phyloP scores from a whole-genome alignment of 2,329 filamentous ascomycete species.

The Nigrospora osmanthi region DNA sequence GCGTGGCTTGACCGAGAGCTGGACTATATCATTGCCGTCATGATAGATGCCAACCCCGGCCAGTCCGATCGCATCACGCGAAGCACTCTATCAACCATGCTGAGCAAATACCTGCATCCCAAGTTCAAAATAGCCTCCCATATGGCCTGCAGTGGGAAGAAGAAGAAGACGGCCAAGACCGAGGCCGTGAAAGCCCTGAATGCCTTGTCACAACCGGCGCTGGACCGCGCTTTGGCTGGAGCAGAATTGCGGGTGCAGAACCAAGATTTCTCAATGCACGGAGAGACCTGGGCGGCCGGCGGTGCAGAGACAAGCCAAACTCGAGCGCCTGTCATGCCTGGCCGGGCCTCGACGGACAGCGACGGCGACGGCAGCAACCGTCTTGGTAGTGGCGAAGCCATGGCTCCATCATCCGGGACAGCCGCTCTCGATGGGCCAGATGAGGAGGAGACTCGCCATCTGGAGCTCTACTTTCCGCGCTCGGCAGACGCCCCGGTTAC shows the following conservation, averaged over 20 bases:
- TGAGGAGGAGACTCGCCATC: constrained; percentile 27
- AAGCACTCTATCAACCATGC: background rate
- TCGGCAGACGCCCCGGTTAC: constrained; percentile 30
- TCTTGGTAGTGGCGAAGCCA: no score
- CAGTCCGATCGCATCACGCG: background rate
- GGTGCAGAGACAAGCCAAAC: no score
- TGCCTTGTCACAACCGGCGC: background rate
- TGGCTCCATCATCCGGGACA: no score
- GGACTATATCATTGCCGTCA: background rate
- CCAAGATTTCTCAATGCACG: background rate
- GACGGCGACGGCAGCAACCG: no score
- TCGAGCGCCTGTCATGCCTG: no score
- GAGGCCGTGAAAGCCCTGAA: background rate
- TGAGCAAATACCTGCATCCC: no score
- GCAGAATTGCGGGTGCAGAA: background rate
- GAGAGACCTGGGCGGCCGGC: background rate
- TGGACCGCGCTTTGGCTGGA: background rate
- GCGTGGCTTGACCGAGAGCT: background rate
- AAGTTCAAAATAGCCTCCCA: no score
- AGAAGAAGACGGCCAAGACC: background rate
- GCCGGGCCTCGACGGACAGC: no score
- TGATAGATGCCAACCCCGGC: background rate
- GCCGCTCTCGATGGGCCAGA: background rate
- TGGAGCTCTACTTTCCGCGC: constrained; percentile 44
- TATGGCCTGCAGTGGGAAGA: background rate